A percentile compares a stretch with the other conserved stretches of the same genome.
These are phyloP conservation scores for Trichosporon sp. DNA, from an alignment of 1,284 basidiomycete genomes.

Conservation along the genomic window DNA sequence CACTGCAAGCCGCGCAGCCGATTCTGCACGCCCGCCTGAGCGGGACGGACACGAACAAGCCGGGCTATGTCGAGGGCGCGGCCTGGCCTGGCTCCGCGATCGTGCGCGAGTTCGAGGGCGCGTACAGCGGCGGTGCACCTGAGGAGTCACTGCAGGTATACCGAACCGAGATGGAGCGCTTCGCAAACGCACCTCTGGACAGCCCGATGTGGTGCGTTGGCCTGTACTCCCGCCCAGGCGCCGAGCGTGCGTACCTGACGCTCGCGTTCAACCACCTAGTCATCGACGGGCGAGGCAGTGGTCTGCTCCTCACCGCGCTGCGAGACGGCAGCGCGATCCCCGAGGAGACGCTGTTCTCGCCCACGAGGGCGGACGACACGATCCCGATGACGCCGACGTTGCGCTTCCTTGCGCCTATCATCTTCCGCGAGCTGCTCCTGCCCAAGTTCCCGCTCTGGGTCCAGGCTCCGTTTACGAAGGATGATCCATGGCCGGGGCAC, in stretches of 20 bases:
- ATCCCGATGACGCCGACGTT: constrained; percentile 24
- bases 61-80: constrained; percentile 6
- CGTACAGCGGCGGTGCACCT: neutral
- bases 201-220: constrained; percentile 14
- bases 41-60: constrained; percentile 14
- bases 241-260: constrained; percentile 29
- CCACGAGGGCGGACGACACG: constrained; percentile 27
- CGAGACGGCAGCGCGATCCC: neutral
- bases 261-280: constrained; percentile 12
- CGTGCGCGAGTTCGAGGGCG: neutral
- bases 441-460: constrained; percentile 34
- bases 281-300: constrained; percentile 10
- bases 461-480: constrained; percentile 20
- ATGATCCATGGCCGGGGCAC: constrained; percentile 30
- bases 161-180: constrained; percentile 5
- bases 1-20: constrained; percentile 34
- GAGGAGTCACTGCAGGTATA: neutral
- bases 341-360: neutral
- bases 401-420: constrained; percentile 25
- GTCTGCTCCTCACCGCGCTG: constrained; percentile 6
- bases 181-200: neutral
- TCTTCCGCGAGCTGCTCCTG: constrained; percentile 32
- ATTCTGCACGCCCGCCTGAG: constrained; percentile 23
- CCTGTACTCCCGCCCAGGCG: neutral
- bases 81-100: neutral